Percentiles rank a stretch among this genome's conserved stretches.
Evolutionary conservation across 345 rosid genomes (phyloP).

Genomic region (Lepidium africanum): DNA sequence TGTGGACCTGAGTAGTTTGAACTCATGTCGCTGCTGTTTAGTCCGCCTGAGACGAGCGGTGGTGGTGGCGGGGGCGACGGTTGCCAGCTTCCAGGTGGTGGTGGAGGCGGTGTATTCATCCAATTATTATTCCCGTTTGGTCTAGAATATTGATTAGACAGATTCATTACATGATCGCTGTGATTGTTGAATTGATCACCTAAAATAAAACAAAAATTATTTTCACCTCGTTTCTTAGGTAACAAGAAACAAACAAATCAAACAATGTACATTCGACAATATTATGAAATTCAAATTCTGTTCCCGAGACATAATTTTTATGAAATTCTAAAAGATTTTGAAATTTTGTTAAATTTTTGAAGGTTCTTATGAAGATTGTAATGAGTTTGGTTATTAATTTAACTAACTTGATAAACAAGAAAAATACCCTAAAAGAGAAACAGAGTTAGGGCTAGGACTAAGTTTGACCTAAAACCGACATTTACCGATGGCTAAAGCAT

Average conservation of each 20-base stretch:
- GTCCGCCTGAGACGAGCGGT: conserved; percentile 16
- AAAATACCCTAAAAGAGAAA: not conserved
- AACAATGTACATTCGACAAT: not conserved
- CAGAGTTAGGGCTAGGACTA: not conserved
- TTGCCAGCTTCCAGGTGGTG: conserved; percentile 39
- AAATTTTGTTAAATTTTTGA: not conserved
- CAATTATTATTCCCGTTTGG: conserved; percentile 28
- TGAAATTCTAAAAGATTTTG: not conserved
- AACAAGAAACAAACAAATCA: not conserved
- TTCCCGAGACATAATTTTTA: not conserved
- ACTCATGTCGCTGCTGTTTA: conserved; percentile 48
- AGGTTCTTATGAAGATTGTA: not conserved
- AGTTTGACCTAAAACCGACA: not conserved
- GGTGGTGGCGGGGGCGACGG: conserved; percentile 29
- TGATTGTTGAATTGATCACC: conserved; percentile 34
- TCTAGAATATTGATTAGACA: conserved; percentile 34
- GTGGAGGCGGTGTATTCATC: conserved; percentile 29
- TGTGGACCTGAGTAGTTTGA: conserved; percentile 48
- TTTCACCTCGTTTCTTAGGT: conserved; percentile 8
- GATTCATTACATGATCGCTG: conserved; percentile 12
- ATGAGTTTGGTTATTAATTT: not conserved
- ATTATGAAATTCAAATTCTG: not conserved
- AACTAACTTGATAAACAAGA: not conserved
- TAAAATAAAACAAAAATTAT: not conserved
- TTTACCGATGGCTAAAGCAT: conserved; percentile 11